phyloP scores from a whole-genome alignment of 2,329 filamentous ascomycete genomes.

The Fusarium continuum region DNA sequence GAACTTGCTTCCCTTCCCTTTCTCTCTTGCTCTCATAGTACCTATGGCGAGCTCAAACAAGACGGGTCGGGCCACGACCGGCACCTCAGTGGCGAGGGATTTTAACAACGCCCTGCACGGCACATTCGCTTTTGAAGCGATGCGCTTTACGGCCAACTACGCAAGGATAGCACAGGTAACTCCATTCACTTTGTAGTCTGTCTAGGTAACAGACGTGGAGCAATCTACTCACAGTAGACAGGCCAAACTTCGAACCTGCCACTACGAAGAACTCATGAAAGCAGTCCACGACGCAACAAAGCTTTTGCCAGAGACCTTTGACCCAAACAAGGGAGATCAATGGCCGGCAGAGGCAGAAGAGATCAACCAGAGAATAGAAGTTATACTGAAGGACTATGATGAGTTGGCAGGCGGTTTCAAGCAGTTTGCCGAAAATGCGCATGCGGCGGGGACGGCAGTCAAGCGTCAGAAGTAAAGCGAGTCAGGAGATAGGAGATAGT shows the following conservation, averaged over 20 bases:
- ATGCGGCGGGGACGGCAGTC: neutral
- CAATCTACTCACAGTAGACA: neutral
- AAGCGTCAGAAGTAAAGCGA: neutral
- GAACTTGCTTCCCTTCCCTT: rapidly evolving
- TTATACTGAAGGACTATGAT: neutral
- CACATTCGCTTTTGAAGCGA: slow-evolving; percentile 6
- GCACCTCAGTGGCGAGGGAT: neutral
- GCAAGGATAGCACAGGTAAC: neutral
- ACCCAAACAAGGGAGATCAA: neutral
- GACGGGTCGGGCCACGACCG: neutral
- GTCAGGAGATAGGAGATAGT: no score
- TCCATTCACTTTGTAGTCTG: rapidly evolving
- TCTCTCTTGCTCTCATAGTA: rapidly evolving
- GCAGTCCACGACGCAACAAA: neutral
- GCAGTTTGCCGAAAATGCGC: slow-evolving; percentile 8
- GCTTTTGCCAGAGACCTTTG: neutral
- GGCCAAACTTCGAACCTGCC: neutral
- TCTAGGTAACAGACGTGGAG: no score
- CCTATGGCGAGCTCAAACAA: neutral
- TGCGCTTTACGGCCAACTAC: slow-evolving; percentile 11
- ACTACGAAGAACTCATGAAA: slow-evolving; percentile 1
- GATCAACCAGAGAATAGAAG: neutral
- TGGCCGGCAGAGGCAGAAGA: slow-evolving; percentile 12
- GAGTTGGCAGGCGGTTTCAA: slow-evolving; percentile 1
- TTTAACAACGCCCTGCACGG: neutral